Base-by-base conservation (phyloP, 805 yeast species). In the Danielia oregonensis region DNA sequence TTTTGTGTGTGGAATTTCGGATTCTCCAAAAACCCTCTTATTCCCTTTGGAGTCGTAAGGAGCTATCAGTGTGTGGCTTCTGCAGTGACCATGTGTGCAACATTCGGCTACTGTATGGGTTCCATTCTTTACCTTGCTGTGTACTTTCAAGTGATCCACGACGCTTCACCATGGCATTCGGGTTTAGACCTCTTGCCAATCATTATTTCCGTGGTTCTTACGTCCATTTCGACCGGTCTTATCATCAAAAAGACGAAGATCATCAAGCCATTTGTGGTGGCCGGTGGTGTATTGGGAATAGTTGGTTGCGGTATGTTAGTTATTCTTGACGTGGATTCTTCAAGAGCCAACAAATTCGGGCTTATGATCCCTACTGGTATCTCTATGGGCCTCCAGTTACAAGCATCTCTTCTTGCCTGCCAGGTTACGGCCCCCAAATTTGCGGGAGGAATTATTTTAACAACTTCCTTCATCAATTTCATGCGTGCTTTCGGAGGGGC, bases 21-120 rank as follows among this genome's bases (percentile, higher is more conserved):
- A n/a, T 48, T 51, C 26, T 65, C 79, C 0, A 54, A 53, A 15
- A 51, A 61, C 12, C 80, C 81, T 4, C 59, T 76, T 30, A 60
- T 78, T 19, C 66, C 73, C 10, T 51, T 51, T 24, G 63, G 67
- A 13, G 57, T 77, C 8, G 48, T 76, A 24, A 50, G 44, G 4
- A 51, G 55, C 26, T 55, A 55, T 5, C 61, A 58, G 14, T 4
- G 51, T 56, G 27, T 55, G 55, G 64, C 75, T 2, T 26, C 59
- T 12, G 52, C 70, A 4, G 66, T 74, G 6, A 56, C 64, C 24
- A 25, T 69, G 16, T 52, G 60, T 33, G 61, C 65, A 2, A 48
- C 63, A 14, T 59, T 61, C 40, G 57, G 52, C 32, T 63, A 58
- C 39, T 59, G 59, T 6, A 60, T 76, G 55, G 59, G 56, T 16